Base-by-base conservation (phyloP, 345 rosid genomes). In the Geranium brycei region DNA sequence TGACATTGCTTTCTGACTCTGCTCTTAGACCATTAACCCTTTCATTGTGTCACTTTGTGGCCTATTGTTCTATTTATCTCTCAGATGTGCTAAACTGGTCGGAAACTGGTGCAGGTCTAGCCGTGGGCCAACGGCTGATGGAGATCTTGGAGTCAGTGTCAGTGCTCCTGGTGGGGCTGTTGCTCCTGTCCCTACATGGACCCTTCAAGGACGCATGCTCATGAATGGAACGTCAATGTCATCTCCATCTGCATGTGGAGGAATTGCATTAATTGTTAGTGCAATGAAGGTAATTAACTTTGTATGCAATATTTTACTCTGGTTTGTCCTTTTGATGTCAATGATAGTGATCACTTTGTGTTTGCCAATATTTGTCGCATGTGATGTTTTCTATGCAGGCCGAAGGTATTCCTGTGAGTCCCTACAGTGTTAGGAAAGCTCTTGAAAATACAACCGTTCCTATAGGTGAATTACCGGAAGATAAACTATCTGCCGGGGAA, bases 141-240 rank as follows among this genome's bases (percentile, higher is more conserved):
- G 97, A 57, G 99, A 91, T 79, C 82, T 91, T 72, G 99, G 99
- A 68, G 95, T 95, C 68, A 77, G 79, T 81, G 76, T 91, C 63
- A 87, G 97, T 84, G 99, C 99, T 70, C 96, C 99, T 78, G 97
- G 99, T 72, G 99, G 91, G 66, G 99, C 97, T 69, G 89, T 95
- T 73, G 97, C 97, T 73, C 99, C 99, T 61, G 99, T 95, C 35
- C 96, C 99, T 72, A 88, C 89, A 70, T 91, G 99, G 99, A 91
- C 97, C 61, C 97, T 91, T 74, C 99, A 95, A 77, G 80, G 84
- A 61, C 95, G 96, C 64, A 91, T 88, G 97, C 92, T 95, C 65
- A 91, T 88, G 99, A 95, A 91, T 81, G 99, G 99, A 68, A 95
- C 99, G 64, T 95, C 99, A 67, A 95, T 95, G 99, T 80, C 97